Evolutionary conservation across 2,329 filamentous ascomycete species (phyloP), one percentile per base, ranked within the genome.

Genomic region (Cladosporium oxysporum): DNA sequence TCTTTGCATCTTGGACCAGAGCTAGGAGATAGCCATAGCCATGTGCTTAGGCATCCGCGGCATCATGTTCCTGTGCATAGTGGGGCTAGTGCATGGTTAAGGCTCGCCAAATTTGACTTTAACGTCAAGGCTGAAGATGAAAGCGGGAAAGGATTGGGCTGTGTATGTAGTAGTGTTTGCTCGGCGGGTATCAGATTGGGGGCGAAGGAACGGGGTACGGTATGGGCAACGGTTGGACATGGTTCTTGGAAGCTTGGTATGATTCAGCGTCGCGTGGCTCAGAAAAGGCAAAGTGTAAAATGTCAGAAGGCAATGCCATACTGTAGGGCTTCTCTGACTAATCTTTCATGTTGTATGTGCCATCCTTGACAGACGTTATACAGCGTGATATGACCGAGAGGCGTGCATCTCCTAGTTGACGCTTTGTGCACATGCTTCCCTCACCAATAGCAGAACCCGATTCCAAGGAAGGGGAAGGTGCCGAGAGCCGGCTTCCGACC

Each of bases 71-170:
- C 49, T 29, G 26, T 2, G 49, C 26, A 10, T 33, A 33, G 52
- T 55, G 52, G 52, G 52, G 28, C 8, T 47, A 47, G 41, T 47
- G 41, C 41, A 47, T 52, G 28, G 21, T 33, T 28, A 55, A 26
- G 28, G 52, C 52, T 55, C 52, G 52, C 52, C 52, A 55, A 55
- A 55, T 55, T 55, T 55, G 52, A 55, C 52, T 23, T 21, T 29
- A 29, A 29, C 28, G 52, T 21, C 52, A 33, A 55, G 28, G 52
- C 52, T 55, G 52, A 31, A 55, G 52, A 31, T 31, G 18, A 33
- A 55, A n/a, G 52, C n/a, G 52, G 52, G 52, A 29, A 55, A 55
- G 52, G 52, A 55, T 55, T 55, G 52, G 52, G 52, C 52, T 55
- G 52, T 55, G 52, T 33, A 14, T 31, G 41, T 47, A 47, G 29